A percentile compares a stretch with the other conserved stretches of the same genome.
phyloP scores from a whole-genome alignment of 1,284 basidiomycete species.

The Melanopsichium pennsylvanicum region DNA sequence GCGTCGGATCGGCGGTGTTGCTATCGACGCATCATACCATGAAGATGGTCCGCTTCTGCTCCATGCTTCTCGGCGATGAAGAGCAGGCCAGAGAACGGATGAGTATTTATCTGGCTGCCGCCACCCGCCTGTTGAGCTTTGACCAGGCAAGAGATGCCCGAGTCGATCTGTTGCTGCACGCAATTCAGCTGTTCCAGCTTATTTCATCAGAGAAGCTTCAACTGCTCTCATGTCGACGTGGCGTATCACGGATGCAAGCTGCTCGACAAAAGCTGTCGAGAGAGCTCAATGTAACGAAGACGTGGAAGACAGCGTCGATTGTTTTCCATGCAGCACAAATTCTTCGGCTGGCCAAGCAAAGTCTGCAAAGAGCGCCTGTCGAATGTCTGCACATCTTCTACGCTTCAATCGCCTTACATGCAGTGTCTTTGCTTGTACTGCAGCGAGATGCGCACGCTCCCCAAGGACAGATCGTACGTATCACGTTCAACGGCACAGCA shows the following conservation, averaged over 20 bases:
- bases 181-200: constrained; percentile 17
- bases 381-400: constrained; percentile 26
- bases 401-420: constrained; percentile 11
- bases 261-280: constrained; percentile 1
- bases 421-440: constrained; percentile 11
- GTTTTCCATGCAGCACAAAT: constrained; percentile 16
- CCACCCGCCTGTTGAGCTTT: constrained; percentile 10
- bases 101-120: constrained; percentile 5
- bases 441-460: constrained; percentile 1
- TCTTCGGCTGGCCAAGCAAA: constrained; percentile 16
- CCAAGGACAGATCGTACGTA: constrained; percentile 2
- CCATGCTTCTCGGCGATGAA: constrained; percentile 15
- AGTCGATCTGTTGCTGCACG: constrained; percentile 15
- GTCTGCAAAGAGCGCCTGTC: constrained; percentile 10
- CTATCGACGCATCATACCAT: constrained; percentile 20
- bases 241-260: constrained; percentile 14
- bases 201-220: constrained; percentile 17
- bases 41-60: constrained; percentile 17
- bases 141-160: constrained; percentile 11
- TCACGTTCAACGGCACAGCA: constrained; percentile 6
- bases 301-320: constrained; percentile 8
- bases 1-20: constrained; percentile 12
- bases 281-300: constrained; percentile 6
- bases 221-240: constrained; percentile 17
- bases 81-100: constrained; percentile 8